Evolutionary conservation across 192 early-diverging fungal species (phyloP).

Genomic region (Pilaira anomala): DNA sequence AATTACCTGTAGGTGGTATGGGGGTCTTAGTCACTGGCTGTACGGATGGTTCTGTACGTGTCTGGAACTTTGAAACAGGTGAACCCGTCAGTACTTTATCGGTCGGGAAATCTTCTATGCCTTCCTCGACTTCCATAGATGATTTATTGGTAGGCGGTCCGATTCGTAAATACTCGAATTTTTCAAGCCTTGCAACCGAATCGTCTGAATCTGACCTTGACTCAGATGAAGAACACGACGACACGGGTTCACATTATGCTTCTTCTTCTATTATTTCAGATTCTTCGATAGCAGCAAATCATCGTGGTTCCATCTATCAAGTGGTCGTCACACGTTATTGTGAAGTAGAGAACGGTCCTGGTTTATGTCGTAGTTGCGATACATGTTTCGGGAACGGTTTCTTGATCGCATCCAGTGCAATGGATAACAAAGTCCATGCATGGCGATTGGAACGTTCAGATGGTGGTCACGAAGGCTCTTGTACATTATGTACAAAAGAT

Average conservation of each 20-base stretch:
- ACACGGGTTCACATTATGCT: no score
- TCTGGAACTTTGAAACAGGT: slow-evolving; percentile 33
- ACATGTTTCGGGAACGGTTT: slow-evolving; percentile 34
- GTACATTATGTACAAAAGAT: slow-evolving; percentile 20
- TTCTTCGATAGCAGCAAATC: slow-evolving; percentile 9
- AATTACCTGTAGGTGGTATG: slow-evolving; percentile 28
- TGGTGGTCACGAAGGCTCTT: not conserved
- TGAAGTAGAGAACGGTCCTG: slow-evolving; percentile 23
- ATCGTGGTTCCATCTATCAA: slow-evolving; percentile 18
- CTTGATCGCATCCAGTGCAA: slow-evolving; percentile 31
- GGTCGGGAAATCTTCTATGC: not conserved
- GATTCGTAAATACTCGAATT: slow-evolving; percentile 1
- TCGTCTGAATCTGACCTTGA: not conserved
- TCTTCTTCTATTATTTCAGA: not conserved
- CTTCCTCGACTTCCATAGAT: not conserved
- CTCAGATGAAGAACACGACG: no score
- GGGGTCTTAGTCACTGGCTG: slow-evolving; percentile 31
- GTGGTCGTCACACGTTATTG: slow-evolving; percentile 31
- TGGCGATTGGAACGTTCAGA: slow-evolving; percentile 32
- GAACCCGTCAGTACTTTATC: slow-evolving; percentile 18
- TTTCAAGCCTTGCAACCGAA: not conserved
- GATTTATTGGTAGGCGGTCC: not conserved
- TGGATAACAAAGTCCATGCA: slow-evolving; percentile 23
- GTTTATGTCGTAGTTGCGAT: slow-evolving; percentile 17
- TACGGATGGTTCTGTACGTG: slow-evolving; percentile 24